Base-by-base conservation (phyloP, 495 filamentous ascomycete species). In the Aspergillus heteromorphus region DNA sequence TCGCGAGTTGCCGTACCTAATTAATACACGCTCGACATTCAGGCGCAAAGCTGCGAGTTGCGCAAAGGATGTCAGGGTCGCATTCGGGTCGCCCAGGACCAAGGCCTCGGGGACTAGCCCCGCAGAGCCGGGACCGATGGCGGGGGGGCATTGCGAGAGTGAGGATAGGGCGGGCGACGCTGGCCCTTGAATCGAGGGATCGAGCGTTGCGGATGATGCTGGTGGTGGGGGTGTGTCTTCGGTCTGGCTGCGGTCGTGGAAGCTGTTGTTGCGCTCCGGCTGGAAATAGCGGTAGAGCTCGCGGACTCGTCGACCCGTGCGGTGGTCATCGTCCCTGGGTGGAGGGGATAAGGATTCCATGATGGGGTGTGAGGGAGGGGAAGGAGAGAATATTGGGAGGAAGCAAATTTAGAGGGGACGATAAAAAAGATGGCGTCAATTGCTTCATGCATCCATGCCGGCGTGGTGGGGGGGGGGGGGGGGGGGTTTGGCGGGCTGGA, bases 61-160 rank as follows among this genome's bases (percentile, higher is more conserved):
- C 6, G 75, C 72, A 53, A 74, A 71, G 4, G 79, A 79, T 5
- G 64, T 77, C 17, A 90, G 69, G n/a, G 79, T 81, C 2, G 79
- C 72, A 62, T 88, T 87, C 6, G 63, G 53, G 20, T 62, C 58
- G 11, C 66, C 66, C 13, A 72, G 29, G 7, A 64, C 45, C 14
- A 68, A 21, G 1, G 61, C 54, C 16, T 68, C 65, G 18, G 64
- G 60, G 2, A 65, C 23, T 1, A 60, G 50, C 4, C 45, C 45
- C 5, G 52, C 29, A n/a, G 55, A 38, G 8, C 31, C 38, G 1
- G 50, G 36, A 16, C 45, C 47, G 17, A 51, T n/a, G 13, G 48
- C 8, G 11, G 50, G 13, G n/a, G 30, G 43, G 27, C 34, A 41
- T 25, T 52, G 41, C 11, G 34, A 21, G 5, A 61, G 59, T 10